phyloP scores from a whole-genome alignment of 805 yeast genomes.

The Lipomyces yamadae region DNA sequence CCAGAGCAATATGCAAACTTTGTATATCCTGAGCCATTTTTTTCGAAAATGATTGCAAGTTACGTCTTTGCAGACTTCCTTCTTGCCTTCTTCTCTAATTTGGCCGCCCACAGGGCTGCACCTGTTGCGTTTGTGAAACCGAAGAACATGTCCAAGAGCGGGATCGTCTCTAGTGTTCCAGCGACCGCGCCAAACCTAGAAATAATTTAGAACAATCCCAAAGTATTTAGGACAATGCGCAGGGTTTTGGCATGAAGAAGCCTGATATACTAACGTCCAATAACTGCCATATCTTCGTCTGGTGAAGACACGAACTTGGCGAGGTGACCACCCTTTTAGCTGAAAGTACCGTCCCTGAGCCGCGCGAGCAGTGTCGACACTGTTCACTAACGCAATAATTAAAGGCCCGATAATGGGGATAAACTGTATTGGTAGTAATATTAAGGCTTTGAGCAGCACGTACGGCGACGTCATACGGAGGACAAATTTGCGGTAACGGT shows the following conservation, averaged over 20 bases:
- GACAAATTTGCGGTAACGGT: constrained; percentile 19
- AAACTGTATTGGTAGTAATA: constrained; percentile 47
- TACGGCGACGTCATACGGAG: constrained; percentile 46
- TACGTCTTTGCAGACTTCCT: background rate
- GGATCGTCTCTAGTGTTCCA: constrained; percentile 31
- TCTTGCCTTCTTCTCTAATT: constrained; percentile 24
- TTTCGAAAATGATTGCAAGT: background rate
- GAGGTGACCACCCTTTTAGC: constrained; percentile 52
- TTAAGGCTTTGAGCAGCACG: constrained; percentile 45
- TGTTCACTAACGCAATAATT: constrained; percentile 51
- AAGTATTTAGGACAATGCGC: background rate
- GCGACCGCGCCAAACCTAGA: constrained; percentile 33
- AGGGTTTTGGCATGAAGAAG: background rate
- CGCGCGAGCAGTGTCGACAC: constrained; percentile 54
- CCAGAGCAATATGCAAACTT: background rate
- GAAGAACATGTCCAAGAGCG: constrained; percentile 33
- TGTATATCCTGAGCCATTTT: background rate
- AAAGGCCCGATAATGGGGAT: constrained; percentile 60
- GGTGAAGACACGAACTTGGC: constrained; percentile 44
- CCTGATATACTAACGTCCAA: constrained; percentile 24
- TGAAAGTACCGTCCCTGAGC: constrained; percentile 57
- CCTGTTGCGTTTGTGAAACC: constrained; percentile 37
- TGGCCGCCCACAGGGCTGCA: constrained; percentile 38
- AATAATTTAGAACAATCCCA: background rate
- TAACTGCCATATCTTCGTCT: constrained; percentile 31